A percentile compares a stretch with the other conserved stretches of the same genome.
phyloP scores from a whole-genome alignment of 495 filamentous ascomycete species.

The Aspergillus campestris region DNA sequence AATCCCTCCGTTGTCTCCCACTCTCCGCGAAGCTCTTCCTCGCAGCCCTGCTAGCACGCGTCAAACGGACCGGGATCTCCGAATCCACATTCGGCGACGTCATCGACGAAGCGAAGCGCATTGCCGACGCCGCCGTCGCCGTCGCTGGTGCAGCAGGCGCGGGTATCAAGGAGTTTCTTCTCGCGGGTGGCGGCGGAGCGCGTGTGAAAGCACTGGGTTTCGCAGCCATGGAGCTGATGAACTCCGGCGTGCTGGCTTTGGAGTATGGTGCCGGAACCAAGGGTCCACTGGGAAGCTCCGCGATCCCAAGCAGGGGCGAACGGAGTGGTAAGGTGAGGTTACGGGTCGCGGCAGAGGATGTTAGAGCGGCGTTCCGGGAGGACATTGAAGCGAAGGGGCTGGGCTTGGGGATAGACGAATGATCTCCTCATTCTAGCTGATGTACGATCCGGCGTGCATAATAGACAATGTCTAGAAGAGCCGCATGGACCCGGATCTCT shows the following conservation, averaged over 20 bases:
- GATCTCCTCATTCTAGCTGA: constrained; percentile 11
- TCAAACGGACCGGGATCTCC: constrained; percentile 72
- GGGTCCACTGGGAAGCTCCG: constrained; percentile 24
- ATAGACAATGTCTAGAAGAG: too few relatives aligned
- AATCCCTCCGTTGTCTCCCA: constrained; percentile 72
- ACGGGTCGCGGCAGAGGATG: constrained; percentile 81
- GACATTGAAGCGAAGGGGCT: constrained; percentile 78
- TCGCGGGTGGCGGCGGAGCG: constrained; percentile 34
- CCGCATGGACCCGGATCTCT: too few relatives aligned
- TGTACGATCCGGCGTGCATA: not conserved
- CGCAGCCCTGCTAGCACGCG: constrained; percentile 66
- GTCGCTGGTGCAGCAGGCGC: constrained; percentile 33
- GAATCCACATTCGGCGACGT: constrained; percentile 89
- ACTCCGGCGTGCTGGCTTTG: constrained; percentile 76
- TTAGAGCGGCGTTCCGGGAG: constrained; percentile 77
- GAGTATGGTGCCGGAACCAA: constrained; percentile 46
- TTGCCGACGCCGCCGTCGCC: constrained; percentile 50
- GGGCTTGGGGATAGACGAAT: constrained; percentile 40
- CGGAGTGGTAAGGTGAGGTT: constrained; percentile 79
- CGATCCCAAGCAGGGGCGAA: constrained; percentile 56
- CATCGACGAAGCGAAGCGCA: constrained; percentile 75
- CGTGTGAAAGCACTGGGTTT: constrained; percentile 59
- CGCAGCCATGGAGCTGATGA: constrained; percentile 73
- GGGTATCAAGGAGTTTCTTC: constrained; percentile 34
- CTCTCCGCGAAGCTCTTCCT: constrained; percentile 79